These are phyloP conservation scores for Monilinia vaccinii-corymbosi DNA, from an alignment of 2,329 filamentous ascomycete genomes.

Conservation along the genomic window DNA sequence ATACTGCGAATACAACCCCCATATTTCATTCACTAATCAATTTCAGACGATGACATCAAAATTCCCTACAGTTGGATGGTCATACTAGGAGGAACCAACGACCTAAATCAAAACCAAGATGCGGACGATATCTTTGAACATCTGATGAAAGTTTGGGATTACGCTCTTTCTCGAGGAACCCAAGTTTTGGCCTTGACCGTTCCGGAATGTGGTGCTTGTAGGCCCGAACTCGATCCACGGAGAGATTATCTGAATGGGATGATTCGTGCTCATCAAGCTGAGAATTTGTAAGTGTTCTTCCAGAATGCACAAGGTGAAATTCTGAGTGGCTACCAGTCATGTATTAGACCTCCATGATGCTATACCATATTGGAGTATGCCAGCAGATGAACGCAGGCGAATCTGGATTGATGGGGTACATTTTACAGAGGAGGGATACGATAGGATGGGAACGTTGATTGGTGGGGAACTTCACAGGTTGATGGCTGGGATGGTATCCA, in stretches of 20 bases:
- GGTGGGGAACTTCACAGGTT: conserved; percentile 44
- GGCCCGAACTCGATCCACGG: conserved; percentile 27
- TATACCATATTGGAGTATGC: conserved; percentile 45
- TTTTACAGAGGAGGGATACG: conserved; percentile 49
- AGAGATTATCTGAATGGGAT: conserved; percentile 42
- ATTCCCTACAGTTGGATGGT: conserved; percentile 47
- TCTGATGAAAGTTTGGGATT: conserved; percentile 42
- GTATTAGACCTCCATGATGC: conserved; percentile 46
- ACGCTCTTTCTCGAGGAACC: conserved; percentile 39
- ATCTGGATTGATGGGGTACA: conserved; percentile 57
- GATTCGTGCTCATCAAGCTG: conserved; percentile 41
- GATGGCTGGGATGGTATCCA: conserved; percentile 20
- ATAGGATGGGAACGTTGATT: conserved; percentile 50
- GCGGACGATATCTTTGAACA: conserved; percentile 38
- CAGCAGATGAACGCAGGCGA: conserved; percentile 35
- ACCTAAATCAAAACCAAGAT: conserved; percentile 37
- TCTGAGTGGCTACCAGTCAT: conserved; percentile 33
- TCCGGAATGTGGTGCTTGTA: conserved; percentile 38
- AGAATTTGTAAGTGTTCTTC: conserved; percentile 42
- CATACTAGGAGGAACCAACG: conserved; percentile 57
- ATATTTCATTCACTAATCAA: neutral
- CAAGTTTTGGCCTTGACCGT: conserved; percentile 57
- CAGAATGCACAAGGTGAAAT: neutral
- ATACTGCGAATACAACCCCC: neutral
- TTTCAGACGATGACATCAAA: conserved; percentile 14